Evolutionary conservation across 345 rosid species (phyloP), one percentile per base, ranked within the genome.

Genomic region (Arabidopsis suecica): DNA sequence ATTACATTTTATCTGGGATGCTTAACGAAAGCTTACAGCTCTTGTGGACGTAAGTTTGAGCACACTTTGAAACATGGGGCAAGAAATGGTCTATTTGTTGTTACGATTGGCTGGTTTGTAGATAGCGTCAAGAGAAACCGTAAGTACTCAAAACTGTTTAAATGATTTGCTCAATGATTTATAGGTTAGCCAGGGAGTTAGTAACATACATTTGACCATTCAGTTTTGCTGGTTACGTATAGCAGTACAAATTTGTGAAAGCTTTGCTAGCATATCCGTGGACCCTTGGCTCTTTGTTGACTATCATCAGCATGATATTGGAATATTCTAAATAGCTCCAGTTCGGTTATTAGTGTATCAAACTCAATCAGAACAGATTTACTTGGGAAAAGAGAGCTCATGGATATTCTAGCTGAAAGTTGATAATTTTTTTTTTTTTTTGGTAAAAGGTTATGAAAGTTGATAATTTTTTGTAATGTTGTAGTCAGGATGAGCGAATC

Each of bases 401-500:
- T 28, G 20, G 55, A 57, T 22, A 20, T 36, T n/a, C n/a, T 45
- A 37, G 34, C 68, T 77, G 61, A 77, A 23, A 16, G 10, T 36
- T 64, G 34, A 11, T n/a, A n/a, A n/a, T n/a, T n/a, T n/a, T n/a
- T n/a, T n/a, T n/a, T n/a, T n/a, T n/a, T n/a, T n/a, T n/a, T n/a
- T n/a, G n/a, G n/a, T n/a, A n/a, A n/a, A n/a, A n/a, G n/a, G n/a
- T n/a, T n/a, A n/a, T n/a, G n/a, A 11, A 66, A 47, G 36, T 36
- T 64, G 34, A 11, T 63, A 47, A 32, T 28, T 28, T 28, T 72
- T 30, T 28, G n/a, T 53, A 10, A 50, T 72, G 4, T 50, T 72
- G 84, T 86, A 94, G 97, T 88, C 73, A 86, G 97, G 84, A 84
- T 94, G 87, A 88, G 85, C 48, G 98, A 94, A 77, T 86, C 97